phyloP scores from a whole-genome alignment of 1,284 basidiomycete species.

The Farysia itapuensis region DNA sequence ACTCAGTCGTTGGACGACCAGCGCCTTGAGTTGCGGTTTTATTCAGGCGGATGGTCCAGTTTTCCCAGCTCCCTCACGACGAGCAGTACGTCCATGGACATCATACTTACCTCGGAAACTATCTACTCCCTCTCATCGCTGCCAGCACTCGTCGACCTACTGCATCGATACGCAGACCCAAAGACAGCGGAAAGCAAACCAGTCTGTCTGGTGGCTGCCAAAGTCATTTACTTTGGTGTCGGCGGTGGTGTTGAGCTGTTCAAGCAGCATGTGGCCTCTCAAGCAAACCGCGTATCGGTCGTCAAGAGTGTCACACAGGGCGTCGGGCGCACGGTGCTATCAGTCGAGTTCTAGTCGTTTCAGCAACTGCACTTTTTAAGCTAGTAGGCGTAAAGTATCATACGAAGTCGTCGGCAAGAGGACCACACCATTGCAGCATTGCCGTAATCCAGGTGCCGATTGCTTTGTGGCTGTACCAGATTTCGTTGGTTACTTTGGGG shows the following conservation, averaged over 20 bases:
- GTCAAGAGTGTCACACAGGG: conserved; percentile 30
- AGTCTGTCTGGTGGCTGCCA: conserved; percentile 79
- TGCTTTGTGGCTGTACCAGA: conserved; percentile 32
- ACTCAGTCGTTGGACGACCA: conserved; percentile 65
- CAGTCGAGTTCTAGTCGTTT: conserved; percentile 27
- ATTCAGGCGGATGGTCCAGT: conserved; percentile 75
- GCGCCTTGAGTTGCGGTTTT: conserved; percentile 72
- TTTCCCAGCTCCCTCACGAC: conserved; percentile 10
- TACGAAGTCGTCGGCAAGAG: conserved; percentile 33
- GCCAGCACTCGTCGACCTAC: conserved; percentile 67
- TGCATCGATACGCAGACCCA: conserved; percentile 37
- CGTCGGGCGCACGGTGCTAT: conserved; percentile 41
- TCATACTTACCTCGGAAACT: conserved; percentile 87
- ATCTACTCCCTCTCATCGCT: conserved; percentile 78
- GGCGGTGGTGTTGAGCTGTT: conserved; percentile 85
- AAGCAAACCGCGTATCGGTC: conserved; percentile 1
- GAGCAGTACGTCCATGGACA: conserved; percentile 60
- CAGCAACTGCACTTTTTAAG: too few relatives aligned
- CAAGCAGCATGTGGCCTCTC: conserved; percentile 63
- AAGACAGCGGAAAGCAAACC: conserved; percentile 3
- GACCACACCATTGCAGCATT: conserved; percentile 37
- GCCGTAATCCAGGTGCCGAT: conserved; percentile 34
- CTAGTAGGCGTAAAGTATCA: not conserved
- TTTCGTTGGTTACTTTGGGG: conserved; percentile 13
- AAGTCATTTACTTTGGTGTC: conserved; percentile 92